Evolutionary conservation across 2,329 filamentous ascomycete species (phyloP), one percentile per base, ranked within the genome.

Genomic region (Neobulgaria alba): DNA sequence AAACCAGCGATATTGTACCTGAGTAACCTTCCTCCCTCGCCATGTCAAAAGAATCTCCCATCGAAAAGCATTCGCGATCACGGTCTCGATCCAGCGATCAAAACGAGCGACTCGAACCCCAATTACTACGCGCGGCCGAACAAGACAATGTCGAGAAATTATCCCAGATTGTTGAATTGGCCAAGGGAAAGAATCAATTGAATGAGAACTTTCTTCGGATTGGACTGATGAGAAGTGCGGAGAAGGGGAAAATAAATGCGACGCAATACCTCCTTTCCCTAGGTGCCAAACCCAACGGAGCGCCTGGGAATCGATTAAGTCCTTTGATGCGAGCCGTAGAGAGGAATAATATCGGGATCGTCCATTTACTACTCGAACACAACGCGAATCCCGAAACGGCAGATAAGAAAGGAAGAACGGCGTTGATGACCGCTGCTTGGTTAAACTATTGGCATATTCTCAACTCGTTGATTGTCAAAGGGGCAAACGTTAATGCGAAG

Each of bases 401-500:
- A 3, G 53, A 58, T 20, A 55, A 53, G 39, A 53, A 52, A 30
- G 51, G 49, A 2, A 40, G 52, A 26, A 56, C 47, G 7, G 46
- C 49, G 1, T 34, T 56, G n/a, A 55, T 54, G 51, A 52, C 46
- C 12, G 52, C 51, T 9, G 52, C 51, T n/a, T 54, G 52, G 53
- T 45, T 45, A 30, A 52, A 53, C 33, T 49, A 50, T 19, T 53
- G 42, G 42, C 47, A 56, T 38, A 47, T 53, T 10, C 41, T 54
- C 10, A 45, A 51, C 14, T 39, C 41, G 16, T 29, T 57, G 21
- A 44, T 57, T 9, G 20, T 10, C n/a, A 26, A n/a, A n/a, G 35
- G 35, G 23, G 35, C 35, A 4, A 9, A 26, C 16, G 23, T 37
- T 14, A 20, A 37, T 37, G 35, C 35, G 3, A n/a, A 14, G 20